Base-by-base conservation (phyloP, 495 filamentous ascomycete species). In the Daldinia vernicosa region DNA sequence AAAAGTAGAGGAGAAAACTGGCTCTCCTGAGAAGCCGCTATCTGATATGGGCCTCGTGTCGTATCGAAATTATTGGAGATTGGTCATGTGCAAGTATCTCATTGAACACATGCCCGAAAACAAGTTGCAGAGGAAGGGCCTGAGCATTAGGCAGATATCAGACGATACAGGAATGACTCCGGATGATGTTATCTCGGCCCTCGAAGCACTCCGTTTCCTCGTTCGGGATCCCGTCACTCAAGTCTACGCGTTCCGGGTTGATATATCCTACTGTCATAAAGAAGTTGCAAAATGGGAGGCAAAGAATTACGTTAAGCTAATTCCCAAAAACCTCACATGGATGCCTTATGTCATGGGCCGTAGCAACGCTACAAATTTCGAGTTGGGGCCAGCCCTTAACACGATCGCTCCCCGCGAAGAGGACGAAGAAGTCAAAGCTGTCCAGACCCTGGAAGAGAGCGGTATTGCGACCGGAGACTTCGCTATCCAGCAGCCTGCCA, bases 41-140 rank as follows among this genome's bases (percentile, higher is more conserved):
- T 98, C 95, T 0, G 95, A 99, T 79, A 96, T 99, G 92, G 95
- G 95, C 1, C 81, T 99, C 37, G 93, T 98, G 1, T 97, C 94
- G 1, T 99, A 99, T 75, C 89, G 96, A 17, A 97, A 95, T 70
- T 99, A 99, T 77, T 99, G 95, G 95, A 88, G 95, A 40, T 82
- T 97, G 15, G 83, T 96, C 11, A 82, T 98, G 37, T 97, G 94
- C 74, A 79, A 77, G 9, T 92, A 95, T 66, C 87, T 96, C 39
- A 83, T 96, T 6, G 74, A 79, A 17, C 75, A 79, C 26, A 76
- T 75, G 43, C 70, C 80, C 0, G 75, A 79, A n/a, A 78, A 82
- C 11, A 76, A 72, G 33, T 79, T 86, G 0, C 79, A 91, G 66
- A 87, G 90, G 76, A 89, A 86, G 50, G 83, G 84, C 3, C 82